Evolutionary conservation across 768 basidiomycete genomes (phyloP), one percentile per base, ranked within the genome.

Genomic region (Russula sp.): DNA sequence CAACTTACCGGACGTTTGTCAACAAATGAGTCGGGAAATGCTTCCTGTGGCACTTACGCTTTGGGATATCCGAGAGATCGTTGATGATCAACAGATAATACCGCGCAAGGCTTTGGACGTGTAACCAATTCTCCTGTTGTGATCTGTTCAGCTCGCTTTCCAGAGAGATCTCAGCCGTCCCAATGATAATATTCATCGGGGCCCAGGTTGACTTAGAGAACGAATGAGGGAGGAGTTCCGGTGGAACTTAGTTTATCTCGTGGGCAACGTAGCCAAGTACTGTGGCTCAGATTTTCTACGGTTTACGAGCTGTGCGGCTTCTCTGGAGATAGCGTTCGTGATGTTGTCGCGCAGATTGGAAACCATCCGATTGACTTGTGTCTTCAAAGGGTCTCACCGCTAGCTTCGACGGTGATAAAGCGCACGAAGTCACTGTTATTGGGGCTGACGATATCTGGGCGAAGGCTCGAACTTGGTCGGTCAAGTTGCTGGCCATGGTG

Each of bases 141-240:
- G 91, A 90, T 67, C 96, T 78, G 65, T 94, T 97, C 69, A 99
- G 77, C 73, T 99, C 97, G 51, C 90, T 94, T 72, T 99, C 97
- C 22, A 99, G 85, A 9, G 97, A 62, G 62, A 99, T 77, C 75
- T 96, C 94, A 28, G 96, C 98, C 94, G 98, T 94, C n/a, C 96
- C 96, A 69, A 99, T 98, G 75, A 99, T 99, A 72, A 96, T 96
- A 73, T 98, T 98, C 96, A 98, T 99, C 0, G 97, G 97, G 26
- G 97, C 98, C 74, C 96, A 93, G 72, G 20, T 48, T 49, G 30
- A 22, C 5, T 24, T 16, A 61, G 56, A 64, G 5, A 38, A 51
- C 58, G 7, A 22, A 8, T 13, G 10, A 22, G 6, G 32, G 6
- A 34, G 2, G 3, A 30, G 22, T 10, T 14, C 18, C 28, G 57